Evolutionary conservation across 768 basidiomycete genomes (phyloP).

Genomic region (Suillus occidentalis): DNA sequence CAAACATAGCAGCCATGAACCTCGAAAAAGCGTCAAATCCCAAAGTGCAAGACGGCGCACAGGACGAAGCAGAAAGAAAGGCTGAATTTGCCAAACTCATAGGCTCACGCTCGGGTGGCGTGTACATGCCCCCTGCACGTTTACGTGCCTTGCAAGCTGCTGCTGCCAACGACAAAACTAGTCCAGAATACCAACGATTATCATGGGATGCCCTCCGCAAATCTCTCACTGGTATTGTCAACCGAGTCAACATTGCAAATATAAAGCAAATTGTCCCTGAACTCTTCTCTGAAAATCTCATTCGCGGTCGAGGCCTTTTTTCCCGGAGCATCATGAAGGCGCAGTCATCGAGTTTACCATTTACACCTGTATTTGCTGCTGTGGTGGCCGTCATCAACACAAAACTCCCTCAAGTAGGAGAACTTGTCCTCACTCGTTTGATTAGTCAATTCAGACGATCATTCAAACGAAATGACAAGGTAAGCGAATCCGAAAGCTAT

Average conservation of each 20-base stretch:
- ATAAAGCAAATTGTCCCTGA: conserved; percentile 94
- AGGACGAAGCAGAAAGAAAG: conserved; percentile 60
- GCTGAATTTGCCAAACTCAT: conserved; percentile 90
- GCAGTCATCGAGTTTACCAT: conserved; percentile 94
- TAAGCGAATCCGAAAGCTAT: conserved; percentile 33
- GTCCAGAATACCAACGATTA: conserved; percentile 88
- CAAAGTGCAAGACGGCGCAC: conserved; percentile 43
- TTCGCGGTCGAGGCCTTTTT: conserved; percentile 91
- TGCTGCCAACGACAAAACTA: conserved; percentile 77
- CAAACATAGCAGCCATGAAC: conserved; percentile 66
- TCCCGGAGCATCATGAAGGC: conserved; percentile 97
- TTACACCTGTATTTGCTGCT: conserved; percentile 95
- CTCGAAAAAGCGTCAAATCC: conserved; percentile 61
- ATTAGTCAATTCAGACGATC: conserved; percentile 94
- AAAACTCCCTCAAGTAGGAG: conserved; percentile 95
- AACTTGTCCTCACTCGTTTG: conserved; percentile 83
- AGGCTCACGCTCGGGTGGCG: conserved; percentile 83
- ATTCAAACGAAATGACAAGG: conserved; percentile 98
- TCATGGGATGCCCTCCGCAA: conserved; percentile 99
- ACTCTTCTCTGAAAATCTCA: conserved; percentile 90
- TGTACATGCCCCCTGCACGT: conserved; percentile 95
- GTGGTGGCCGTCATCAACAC: conserved; percentile 95
- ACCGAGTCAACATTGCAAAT: conserved; percentile 95
- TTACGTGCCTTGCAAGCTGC: conserved; percentile 82
- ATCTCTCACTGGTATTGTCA: conserved; percentile 98